Conservation (phyloP, 164 flowering plant species). For the Vitis rupestris region DNA sequence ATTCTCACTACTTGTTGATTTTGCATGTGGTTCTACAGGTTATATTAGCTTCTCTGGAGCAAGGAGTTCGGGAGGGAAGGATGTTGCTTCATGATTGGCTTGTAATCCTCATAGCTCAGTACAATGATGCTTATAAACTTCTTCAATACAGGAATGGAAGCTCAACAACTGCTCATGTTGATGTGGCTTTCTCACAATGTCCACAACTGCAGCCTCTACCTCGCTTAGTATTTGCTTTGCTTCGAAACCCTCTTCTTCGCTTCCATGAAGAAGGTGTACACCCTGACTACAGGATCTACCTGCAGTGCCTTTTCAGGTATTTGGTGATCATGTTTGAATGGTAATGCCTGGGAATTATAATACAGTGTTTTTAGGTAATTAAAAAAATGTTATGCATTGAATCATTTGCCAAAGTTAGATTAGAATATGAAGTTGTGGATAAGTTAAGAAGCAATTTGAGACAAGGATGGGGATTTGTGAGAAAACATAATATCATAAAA, state of each 20-base stretch:
- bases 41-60: slow-evolving; percentile 85
- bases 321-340: not conserved
- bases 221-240: slow-evolving; percentile 88
- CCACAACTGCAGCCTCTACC: slow-evolving; percentile 88
- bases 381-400: too few species aligned
- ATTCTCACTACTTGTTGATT: slow-evolving; percentile 8
- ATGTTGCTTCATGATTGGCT: slow-evolving; percentile 97
- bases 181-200: slow-evolving; percentile 79
- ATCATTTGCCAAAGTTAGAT: too few species aligned
- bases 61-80: slow-evolving; percentile 96
- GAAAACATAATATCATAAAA: not conserved
- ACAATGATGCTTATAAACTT: slow-evolving; percentile 81
- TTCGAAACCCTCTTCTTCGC: slow-evolving; percentile 88
- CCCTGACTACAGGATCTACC: slow-evolving; percentile 90
- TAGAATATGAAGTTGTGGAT: too few species aligned
- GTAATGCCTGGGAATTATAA: not conserved
- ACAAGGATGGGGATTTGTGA: not conserved
- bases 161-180: slow-evolving; percentile 52
- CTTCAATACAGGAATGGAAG: slow-evolving; percentile 52
- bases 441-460: too few species aligned
- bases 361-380: too few species aligned
- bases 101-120: slow-evolving; percentile 91
- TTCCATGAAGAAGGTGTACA: slow-evolving; percentile 99
- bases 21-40: slow-evolving; percentile 47
- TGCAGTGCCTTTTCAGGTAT: slow-evolving; percentile 98